A percentile compares a stretch with the other conserved stretches of the same genome.
Conservation (phyloP, 805 yeast genomes). For the Kazachstania bromeliacearum region DNA sequence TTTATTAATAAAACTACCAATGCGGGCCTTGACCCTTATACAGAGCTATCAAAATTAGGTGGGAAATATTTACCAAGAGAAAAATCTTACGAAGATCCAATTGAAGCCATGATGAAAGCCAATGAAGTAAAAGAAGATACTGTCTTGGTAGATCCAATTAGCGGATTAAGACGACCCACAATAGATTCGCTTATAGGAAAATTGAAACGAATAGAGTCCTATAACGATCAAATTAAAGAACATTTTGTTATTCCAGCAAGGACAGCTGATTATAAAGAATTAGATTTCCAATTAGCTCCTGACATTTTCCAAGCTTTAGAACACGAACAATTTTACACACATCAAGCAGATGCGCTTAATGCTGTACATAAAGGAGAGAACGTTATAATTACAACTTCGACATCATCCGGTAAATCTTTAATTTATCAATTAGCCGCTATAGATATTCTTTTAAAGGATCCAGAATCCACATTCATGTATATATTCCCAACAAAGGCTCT, state of each 20-base stretch:
- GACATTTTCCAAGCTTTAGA: slow-evolving; percentile 44
- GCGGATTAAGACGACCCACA: slow-evolving; percentile 30
- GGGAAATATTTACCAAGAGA: slow-evolving; percentile 37
- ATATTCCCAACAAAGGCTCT: slow-evolving; percentile 95
- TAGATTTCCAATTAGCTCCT: slow-evolving; percentile 40
- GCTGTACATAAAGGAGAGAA: slow-evolving; percentile 47
- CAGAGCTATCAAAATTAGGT: slow-evolving; percentile 32
- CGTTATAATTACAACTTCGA: slow-evolving; percentile 86
- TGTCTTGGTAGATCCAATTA: slow-evolving; percentile 19
- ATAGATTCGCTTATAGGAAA: slow-evolving; percentile 42
- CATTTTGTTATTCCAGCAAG: slow-evolving; percentile 40
- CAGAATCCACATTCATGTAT: slow-evolving; percentile 59
- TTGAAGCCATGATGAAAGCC: slow-evolving; percentile 42
- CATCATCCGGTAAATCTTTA: slow-evolving; percentile 92
- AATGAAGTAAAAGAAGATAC: slow-evolving; percentile 18
- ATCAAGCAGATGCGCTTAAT: slow-evolving; percentile 73
- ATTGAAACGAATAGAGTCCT: slow-evolving; percentile 41
- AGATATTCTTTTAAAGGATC: slow-evolving; percentile 33
- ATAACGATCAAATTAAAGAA: slow-evolving; percentile 53
- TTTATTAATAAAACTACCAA: slow-evolving; percentile 29
- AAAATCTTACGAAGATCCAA: slow-evolving; percentile 49
- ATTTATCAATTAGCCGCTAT: slow-evolving; percentile 85
- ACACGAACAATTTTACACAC: slow-evolving; percentile 52
- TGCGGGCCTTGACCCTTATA: slow-evolving; percentile 34
- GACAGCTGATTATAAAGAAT: slow-evolving; percentile 36